phyloP scores from a whole-genome alignment of 495 filamentous ascomycete species.

The Penicillium desertorum region DNA sequence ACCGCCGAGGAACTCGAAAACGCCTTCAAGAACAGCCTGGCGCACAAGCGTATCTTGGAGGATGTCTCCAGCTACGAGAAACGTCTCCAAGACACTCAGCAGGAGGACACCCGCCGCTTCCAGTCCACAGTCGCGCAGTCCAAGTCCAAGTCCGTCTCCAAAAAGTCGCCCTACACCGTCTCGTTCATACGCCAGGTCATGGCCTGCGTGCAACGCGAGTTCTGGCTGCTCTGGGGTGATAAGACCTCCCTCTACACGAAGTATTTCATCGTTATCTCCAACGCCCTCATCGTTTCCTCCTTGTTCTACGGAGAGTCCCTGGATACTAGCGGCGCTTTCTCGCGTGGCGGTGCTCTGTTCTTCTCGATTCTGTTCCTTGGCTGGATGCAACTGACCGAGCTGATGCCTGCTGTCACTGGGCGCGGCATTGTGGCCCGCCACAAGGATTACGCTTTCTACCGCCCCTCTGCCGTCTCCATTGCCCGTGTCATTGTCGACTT shows the following conservation, averaged over 20 bases:
- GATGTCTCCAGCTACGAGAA: slow-evolving; percentile 62
- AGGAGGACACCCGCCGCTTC: slow-evolving; percentile 67
- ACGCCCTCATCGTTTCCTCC: slow-evolving; percentile 72
- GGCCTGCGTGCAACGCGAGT: slow-evolving; percentile 70
- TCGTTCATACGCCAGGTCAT: slow-evolving; percentile 65
- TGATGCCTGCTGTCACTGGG: slow-evolving; percentile 66
- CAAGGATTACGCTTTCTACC: slow-evolving; percentile 75
- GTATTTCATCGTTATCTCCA: slow-evolving; percentile 72
- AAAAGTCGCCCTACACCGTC: slow-evolving; percentile 70
- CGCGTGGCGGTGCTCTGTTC: slow-evolving; percentile 66
- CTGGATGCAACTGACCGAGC: slow-evolving; percentile 70
- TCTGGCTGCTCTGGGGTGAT: slow-evolving; percentile 75
- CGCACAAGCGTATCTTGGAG: slow-evolving; percentile 53
- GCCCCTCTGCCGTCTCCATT: slow-evolving; percentile 68
- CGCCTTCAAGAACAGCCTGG: slow-evolving; percentile 53
- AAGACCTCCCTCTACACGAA: slow-evolving; percentile 72
- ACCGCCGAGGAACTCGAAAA: slow-evolving; percentile 62
- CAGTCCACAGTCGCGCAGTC: slow-evolving; percentile 65
- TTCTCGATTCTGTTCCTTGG: slow-evolving; percentile 75
- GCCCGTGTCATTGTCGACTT: slow-evolving; percentile 69
- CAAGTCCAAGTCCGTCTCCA: slow-evolving; percentile 64
- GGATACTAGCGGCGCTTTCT: slow-evolving; percentile 66
- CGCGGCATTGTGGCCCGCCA: slow-evolving; percentile 63
- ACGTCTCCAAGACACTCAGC: slow-evolving; percentile 56
- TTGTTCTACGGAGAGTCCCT: slow-evolving; percentile 67